A percentile compares a stretch with the other conserved stretches of the same genome.
Evolutionary conservation across 2,329 filamentous ascomycete species (phyloP).

Genomic region (Aschersonia sp.): DNA sequence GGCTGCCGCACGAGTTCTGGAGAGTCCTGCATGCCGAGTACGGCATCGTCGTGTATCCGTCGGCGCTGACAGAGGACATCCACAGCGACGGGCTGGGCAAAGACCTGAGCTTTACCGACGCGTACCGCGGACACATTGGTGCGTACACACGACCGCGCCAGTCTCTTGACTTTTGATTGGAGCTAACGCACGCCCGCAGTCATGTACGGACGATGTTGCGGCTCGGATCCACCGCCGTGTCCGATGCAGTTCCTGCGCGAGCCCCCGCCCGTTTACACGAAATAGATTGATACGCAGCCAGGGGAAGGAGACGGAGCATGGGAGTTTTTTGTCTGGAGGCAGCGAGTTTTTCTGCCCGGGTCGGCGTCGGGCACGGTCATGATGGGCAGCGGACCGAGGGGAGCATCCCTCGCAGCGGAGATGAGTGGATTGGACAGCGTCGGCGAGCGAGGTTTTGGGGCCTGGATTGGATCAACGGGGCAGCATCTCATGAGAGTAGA

Average conservation of each 20-base stretch:
- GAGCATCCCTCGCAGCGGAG: too few species aligned
- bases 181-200: constrained; percentile 9
- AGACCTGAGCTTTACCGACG: constrained; percentile 22
- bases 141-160: not conserved
- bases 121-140: constrained; percentile 22
- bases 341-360: not conserved
- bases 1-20: constrained; percentile 23
- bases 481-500: too few species aligned
- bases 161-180: not conserved
- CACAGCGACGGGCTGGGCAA: constrained; percentile 16
- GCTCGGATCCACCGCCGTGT: constrained; percentile 17
- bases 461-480: too few species aligned
- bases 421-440: too few species aligned
- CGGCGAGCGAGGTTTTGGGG: too few species aligned
- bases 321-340: not conserved
- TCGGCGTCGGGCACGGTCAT: too few species aligned
- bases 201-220: constrained; percentile 18
- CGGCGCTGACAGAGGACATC: constrained; percentile 21
- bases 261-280: constrained; percentile 20
- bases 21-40: constrained; percentile 21
- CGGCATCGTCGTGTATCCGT: constrained; percentile 25
- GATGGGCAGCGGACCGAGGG: too few species aligned
- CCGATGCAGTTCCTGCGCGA: constrained; percentile 23
- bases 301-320: not conserved
- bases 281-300: not conserved